Evolutionary conservation across 2,329 filamentous ascomycete genomes (phyloP), one percentile per base, ranked within the genome.

Genomic region (Botrytis elliptica): DNA sequence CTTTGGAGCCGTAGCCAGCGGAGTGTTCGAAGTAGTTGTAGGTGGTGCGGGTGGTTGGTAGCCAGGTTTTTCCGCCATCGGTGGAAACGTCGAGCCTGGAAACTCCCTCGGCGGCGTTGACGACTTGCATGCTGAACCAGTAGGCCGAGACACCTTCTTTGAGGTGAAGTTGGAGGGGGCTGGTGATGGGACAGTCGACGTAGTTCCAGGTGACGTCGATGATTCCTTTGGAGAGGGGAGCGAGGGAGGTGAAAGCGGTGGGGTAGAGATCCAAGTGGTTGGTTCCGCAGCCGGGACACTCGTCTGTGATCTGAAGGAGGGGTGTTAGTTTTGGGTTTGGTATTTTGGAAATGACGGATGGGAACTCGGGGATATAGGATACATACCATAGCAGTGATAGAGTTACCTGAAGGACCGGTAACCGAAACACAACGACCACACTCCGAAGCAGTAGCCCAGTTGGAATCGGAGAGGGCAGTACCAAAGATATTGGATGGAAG

Each of bases 11-110:
- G 77, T 89, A 90, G 0, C 90, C 90, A 73, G 84, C 83, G 0
- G 82, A 73, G 77, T 89, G 85, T 84, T 91, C 86, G 64, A 91
- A 92, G 82, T 85, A 92, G 84, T 91, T 88, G 80, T 89, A 89
- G 42, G 83, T 81, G 73, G 84, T 81, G 66, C 90, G 84, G 3
- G 82, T 84, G 0, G 89, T 90, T n/a, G 79, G 68, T 80, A 86
- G 80, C 89, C 89, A 92, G 22, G 86, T 88, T 71, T 77, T 84
- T 29, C 89, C 89, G 18, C 87, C 85, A 78, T 92, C 86, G 29
- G 85, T 88, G 74, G 87, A 89, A 74, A 91, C 89, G 77, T 91
- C 89, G 38, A 92, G 84, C 75, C 82, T 84, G 71, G 83, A 77
- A 59, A 91, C 85, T 25, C 85, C 84, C 74, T 87, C 84, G 79